Evolutionary conservation across 495 filamentous ascomycete species (phyloP).

Genomic region (Annulohypoxylon bovei): DNA sequence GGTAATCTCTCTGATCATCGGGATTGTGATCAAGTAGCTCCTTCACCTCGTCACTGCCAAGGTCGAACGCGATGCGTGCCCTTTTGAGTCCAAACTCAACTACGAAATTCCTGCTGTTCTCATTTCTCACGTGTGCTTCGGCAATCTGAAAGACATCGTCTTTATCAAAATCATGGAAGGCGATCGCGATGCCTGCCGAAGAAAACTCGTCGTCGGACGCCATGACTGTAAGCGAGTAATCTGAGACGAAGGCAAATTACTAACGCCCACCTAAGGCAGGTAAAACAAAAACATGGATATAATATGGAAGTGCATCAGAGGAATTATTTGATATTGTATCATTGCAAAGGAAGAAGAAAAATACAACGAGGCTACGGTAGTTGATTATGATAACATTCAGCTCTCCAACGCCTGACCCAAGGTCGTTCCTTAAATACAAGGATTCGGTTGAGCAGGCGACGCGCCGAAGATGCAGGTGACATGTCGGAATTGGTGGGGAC

Average conservation of each 20-base stretch:
- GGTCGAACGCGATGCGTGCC: constrained; percentile 70
- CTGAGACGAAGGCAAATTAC: constrained; percentile 1
- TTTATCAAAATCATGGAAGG: constrained; percentile 68
- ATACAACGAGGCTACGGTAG: not conserved
- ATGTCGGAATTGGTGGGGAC: constrained; percentile 40
- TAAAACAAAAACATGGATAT: not conserved
- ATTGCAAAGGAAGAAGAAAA: constrained; percentile 1
- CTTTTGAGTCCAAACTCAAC: constrained; percentile 74
- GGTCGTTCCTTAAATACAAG: constrained; percentile 8
- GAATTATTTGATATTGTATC: not conserved
- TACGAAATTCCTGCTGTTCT: constrained; percentile 69
- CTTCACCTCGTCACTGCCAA: constrained; percentile 58
- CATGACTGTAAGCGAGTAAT: constrained; percentile 8
- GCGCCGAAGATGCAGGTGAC: constrained; percentile 36
- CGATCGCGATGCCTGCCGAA: constrained; percentile 21
- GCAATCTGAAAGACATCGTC: constrained; percentile 55
- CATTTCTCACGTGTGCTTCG: constrained; percentile 49
- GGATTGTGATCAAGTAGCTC: constrained; percentile 45
- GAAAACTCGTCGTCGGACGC: constrained; percentile 16
- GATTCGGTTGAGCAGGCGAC: constrained; percentile 40
- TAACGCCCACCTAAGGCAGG: not conserved
- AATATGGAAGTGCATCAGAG: not conserved
- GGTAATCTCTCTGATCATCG: constrained; percentile 30
- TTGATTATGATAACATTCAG: constrained; percentile 2
- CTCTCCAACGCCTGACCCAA: constrained; percentile 20